Conservation (phyloP, 208 protist species). For the Lotmaria passim region DNA sequence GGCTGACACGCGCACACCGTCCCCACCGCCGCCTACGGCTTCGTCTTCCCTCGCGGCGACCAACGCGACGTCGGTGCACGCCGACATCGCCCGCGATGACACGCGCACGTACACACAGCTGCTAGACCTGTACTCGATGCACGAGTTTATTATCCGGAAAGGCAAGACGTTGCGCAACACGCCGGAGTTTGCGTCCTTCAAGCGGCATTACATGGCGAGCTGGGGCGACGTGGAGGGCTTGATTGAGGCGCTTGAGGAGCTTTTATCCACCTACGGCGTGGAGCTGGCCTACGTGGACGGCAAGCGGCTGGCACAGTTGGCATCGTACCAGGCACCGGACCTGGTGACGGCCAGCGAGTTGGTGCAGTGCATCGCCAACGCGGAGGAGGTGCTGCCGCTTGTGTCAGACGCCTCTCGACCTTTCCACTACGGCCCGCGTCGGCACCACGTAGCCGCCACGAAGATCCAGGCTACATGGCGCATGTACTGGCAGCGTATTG, state of each 20-base stretch:
- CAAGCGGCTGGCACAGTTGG: constrained; percentile 81
- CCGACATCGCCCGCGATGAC: constrained; percentile 49
- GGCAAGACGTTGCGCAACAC: constrained; percentile 86
- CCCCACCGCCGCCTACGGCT: background rate
- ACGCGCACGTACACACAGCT: constrained; percentile 91
- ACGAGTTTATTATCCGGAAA: constrained; percentile 94
- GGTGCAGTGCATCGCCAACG: constrained; percentile 83
- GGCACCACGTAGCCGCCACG: constrained; percentile 75
- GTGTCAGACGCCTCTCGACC: constrained; percentile 50
- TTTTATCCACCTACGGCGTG: constrained; percentile 79
- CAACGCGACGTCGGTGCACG: background rate
- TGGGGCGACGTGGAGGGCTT: constrained; percentile 89
- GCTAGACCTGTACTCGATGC: constrained; percentile 94
- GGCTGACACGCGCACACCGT: background rate
- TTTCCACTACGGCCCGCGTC: constrained; percentile 63
- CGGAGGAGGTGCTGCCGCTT: constrained; percentile 79
- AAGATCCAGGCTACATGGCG: constrained; percentile 91
- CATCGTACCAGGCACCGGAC: constrained; percentile 64
- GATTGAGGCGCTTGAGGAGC: constrained; percentile 76
- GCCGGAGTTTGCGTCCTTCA: constrained; percentile 92
- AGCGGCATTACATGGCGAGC: constrained; percentile 72
- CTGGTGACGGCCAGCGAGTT: constrained; percentile 58
- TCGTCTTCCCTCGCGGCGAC: background rate
- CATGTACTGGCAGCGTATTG: constrained; percentile 85
- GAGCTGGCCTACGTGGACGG: constrained; percentile 92